phyloP scores from a whole-genome alignment of 176 grass and related monocot species.

The Neostapfia colusana region DNA sequence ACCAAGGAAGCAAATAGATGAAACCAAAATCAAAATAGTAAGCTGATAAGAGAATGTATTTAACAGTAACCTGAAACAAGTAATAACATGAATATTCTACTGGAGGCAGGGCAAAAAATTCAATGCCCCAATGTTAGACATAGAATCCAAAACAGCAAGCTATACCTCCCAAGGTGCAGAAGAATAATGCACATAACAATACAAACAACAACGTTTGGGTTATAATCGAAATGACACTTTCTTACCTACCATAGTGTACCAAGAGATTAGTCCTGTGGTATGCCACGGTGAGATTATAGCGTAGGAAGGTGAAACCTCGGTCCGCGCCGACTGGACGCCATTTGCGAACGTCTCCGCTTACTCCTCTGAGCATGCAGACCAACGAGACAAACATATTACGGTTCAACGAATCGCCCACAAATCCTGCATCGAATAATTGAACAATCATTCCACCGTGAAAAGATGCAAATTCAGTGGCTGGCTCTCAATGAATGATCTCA shows the following conservation, averaged over 20 bases:
- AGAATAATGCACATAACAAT: neutral
- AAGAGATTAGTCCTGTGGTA: slow-evolving; percentile 95
- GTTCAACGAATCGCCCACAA: slow-evolving; percentile 94
- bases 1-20: neutral
- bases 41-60: neutral
- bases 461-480: neutral
- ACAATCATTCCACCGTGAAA: neutral
- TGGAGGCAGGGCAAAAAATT: neutral
- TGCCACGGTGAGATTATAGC: slow-evolving; percentile 80
- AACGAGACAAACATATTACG: slow-evolving; percentile 90
- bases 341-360: slow-evolving; percentile 61
- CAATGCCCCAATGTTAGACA: slow-evolving; percentile 1
- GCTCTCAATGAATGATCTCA: neutral
- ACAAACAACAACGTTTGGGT: slow-evolving; percentile 2
- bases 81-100: slow-evolving; percentile 10
- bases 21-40: slow-evolving; percentile 5
- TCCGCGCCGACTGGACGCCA: slow-evolving; percentile 85
- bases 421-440: slow-evolving; percentile 50
- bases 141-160: slow-evolving; percentile 5
- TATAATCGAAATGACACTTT: slow-evolving; percentile 36
- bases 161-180: neutral
- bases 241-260: slow-evolving; percentile 92
- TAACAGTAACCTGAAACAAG: slow-evolving; percentile 12
- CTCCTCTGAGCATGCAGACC: slow-evolving; percentile 82
- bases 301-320: slow-evolving; percentile 81